Evolutionary conservation across 768 basidiomycete genomes (phyloP), one percentile per base, ranked within the genome.

Genomic region (Gelatoporia subvermispora): DNA sequence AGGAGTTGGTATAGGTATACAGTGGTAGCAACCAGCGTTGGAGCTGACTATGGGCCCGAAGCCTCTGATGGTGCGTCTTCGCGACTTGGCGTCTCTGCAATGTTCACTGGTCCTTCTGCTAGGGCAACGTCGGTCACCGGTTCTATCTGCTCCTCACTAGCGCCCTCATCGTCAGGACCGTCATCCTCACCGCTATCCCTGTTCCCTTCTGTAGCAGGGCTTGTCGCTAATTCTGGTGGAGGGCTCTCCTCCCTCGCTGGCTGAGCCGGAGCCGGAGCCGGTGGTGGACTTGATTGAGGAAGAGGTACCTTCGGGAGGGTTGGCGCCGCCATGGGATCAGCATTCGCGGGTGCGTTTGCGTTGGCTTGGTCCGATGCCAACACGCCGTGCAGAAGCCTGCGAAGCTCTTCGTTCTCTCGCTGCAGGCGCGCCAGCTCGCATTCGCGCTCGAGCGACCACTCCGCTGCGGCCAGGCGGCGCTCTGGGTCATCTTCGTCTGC

Each of bases 351-450:
- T n/a, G n/a, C n/a, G n/a, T 28, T 21, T 9, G 31, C 50, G 37
- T 37, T 38, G 21, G 28, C 28, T 31, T 5, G 3, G 39, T 50
- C 21, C 25, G 49, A 44, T 35, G 18, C 18, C 31, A 53, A 46
- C 15, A 55, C 47, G 8, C 57, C 57, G 18, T 44, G 35, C 21
- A 91, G 64, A 72, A 98, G 70, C 49, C 81, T 74, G 57, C 85
- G 75, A 53, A 99, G 68, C 54, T 88, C 77, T 45, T 79, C 77
- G 62, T 99, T 98, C 72, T 99, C 95, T 55, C 75, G 79, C 68
- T 94, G 84, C 35, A 99, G 71, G 43, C 93, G 75, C 25, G 82
- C 79, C 2, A 99, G 79, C 69, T 99, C 95, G 60, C 84, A 85
- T 64, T 98, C 96, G 51, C 94, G 75, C 59, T 93, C 90, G 53